A percentile compares a stretch with the other conserved stretches of the same genome.
These are phyloP conservation scores for Proteromonas lacertae DNA, from an alignment of 352 stramenopile genomes.

Conservation along the genomic window DNA sequence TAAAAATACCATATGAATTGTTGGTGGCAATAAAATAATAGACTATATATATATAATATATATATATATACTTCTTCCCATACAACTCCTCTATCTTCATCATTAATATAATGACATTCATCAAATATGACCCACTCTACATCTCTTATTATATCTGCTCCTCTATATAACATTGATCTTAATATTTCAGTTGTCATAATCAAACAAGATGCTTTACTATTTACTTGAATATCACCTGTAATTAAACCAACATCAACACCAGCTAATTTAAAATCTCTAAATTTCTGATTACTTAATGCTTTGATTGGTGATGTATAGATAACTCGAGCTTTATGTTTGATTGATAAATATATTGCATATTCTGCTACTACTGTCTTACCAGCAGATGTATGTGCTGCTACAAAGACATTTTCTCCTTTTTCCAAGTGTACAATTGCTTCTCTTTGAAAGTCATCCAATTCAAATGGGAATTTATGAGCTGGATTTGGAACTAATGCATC, in stretches of 20 bases:
- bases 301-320: conserved; percentile 97
- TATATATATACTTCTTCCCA: conserved; percentile 64
- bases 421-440: conserved; percentile 70
- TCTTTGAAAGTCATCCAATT: conserved; percentile 82
- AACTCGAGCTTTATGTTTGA: conserved; percentile 36
- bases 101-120: conserved; percentile 57
- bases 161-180: conserved; percentile 62
- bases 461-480: conserved; percentile 25
- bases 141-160: conserved; percentile 73
- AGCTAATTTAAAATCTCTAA: conserved; percentile 48
- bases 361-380: conserved; percentile 92
- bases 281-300: conserved; percentile 89
- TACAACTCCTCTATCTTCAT: conserved; percentile 79
- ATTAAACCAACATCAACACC: conserved; percentile 73
- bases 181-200: conserved; percentile 96
- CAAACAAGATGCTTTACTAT: conserved; percentile 64
- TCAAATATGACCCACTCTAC: conserved; percentile 90
- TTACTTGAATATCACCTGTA: conserved; percentile 80
- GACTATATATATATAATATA: conserved; percentile 27
- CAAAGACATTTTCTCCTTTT: conserved; percentile 53
- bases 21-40: conserved; percentile 82
- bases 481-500: conserved; percentile 13
- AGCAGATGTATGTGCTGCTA: conserved; percentile 74
- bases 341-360: conserved; percentile 75
- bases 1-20: conserved; percentile 87